Conservation (phyloP, 108 stramenopile genomes). For the Skeletonema menzelii region DNA sequence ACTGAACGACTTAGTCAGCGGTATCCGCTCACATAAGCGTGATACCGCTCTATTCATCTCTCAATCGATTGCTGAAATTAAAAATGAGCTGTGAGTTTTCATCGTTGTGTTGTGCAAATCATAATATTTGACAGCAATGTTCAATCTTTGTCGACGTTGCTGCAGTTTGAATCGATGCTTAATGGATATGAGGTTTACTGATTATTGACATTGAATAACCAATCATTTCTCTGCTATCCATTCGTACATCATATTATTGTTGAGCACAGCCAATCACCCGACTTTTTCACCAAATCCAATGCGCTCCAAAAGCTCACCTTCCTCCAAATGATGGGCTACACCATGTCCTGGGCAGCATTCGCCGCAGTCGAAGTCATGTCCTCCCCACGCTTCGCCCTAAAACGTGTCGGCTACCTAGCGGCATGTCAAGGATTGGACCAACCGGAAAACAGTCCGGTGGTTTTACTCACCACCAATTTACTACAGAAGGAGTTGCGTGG, state of each 20-base stretch:
- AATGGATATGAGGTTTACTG: no score
- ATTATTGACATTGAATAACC: background rate
- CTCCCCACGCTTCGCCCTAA: slow-evolving; percentile 91
- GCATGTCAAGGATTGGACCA: slow-evolving; percentile 94
- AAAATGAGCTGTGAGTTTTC: slow-evolving; percentile 74
- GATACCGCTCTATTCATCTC: slow-evolving; percentile 94
- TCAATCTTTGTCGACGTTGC: background rate
- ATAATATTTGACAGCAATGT: background rate
- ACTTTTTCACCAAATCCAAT: slow-evolving; percentile 91
- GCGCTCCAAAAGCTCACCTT: slow-evolving; percentile 98
- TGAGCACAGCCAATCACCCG: slow-evolving; percentile 58
- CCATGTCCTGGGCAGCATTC: slow-evolving; percentile 97
- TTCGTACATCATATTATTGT: background rate
- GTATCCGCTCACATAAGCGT: slow-evolving; percentile 95
- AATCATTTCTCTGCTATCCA: background rate
- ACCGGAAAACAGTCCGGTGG: slow-evolving; percentile 89
- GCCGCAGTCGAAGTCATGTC: slow-evolving; percentile 95
- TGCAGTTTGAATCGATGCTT: no score
- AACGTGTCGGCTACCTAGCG: slow-evolving; percentile 95
- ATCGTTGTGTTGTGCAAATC: background rate
- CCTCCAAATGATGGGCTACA: slow-evolving; percentile 98
- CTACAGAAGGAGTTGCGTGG: slow-evolving; percentile 95
- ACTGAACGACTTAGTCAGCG: slow-evolving; percentile 94
- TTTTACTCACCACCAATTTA: slow-evolving; percentile 95
- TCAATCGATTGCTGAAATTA: slow-evolving; percentile 94